Evolutionary conservation across 495 filamentous ascomycete genomes (phyloP), one percentile per base, ranked within the genome.

Genomic region (Trichodelitschia bisporula): DNA sequence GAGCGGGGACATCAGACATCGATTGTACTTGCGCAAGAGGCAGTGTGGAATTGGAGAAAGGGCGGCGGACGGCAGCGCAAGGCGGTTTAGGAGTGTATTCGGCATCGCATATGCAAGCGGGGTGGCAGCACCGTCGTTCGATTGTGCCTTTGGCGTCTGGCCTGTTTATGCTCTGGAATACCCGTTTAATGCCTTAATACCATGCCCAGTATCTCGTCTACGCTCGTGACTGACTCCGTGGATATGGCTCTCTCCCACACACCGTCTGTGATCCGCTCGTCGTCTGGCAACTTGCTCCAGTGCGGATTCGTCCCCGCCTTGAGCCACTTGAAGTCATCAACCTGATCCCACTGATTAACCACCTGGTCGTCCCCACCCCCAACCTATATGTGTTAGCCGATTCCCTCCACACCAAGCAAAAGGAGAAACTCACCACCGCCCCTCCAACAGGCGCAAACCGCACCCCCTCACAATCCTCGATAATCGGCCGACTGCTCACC

Each of bases 291-390:
- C 6, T 83, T 43, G 27, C 58, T 64, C 80, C 84, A 97, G 46
- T 97, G 82, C 1, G 86, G 86, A 40, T 77, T 92, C 12, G 65
- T 69, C 28, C 74, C 76, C 8, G 62, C 55, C 49, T 80, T 89
- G 36, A 92, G 61, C 89, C 89, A 95, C 49, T 90, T 86, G 57
- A 97, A 97, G 42, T 97, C 86, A 42, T 93, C 77, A 10, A 97
- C 72, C 42, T 89, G 66, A 40, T 77, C 65, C 75, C 78, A 97
- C 35, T 24, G 21, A 24, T 24, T 24, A n/a, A n/a, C 6, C n/a
- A 6, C 21, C 21, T 24, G n/a, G n/a, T n/a, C 21, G 21, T 6
- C 21, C 6, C 21, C 21, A n/a, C n/a, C 21, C 21, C 21, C 21
- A 24, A 6, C 21, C 21, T 24, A 24, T n/a, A n/a, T 6, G 21